Evolutionary conservation across 2,329 filamentous ascomycete species (phyloP).

Genomic region (Cladorrhinum sp.): DNA sequence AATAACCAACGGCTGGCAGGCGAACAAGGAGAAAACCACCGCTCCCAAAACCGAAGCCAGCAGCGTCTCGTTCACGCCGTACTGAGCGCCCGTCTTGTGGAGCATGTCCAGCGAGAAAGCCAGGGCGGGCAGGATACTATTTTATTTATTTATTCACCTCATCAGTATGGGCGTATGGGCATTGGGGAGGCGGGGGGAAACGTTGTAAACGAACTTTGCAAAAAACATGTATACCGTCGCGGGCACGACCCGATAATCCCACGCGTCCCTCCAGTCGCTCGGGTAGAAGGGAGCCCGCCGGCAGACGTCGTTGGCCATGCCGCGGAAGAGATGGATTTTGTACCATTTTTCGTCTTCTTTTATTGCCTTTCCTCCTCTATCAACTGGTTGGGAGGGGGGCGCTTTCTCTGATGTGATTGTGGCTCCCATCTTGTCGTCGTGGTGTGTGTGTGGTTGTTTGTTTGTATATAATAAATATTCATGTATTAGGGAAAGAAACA

Average conservation of each 20-base stretch:
- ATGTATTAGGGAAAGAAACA: not conserved
- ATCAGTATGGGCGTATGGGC: too few relatives aligned
- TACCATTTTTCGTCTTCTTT: conserved; percentile 54
- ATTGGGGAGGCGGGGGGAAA: not conserved
- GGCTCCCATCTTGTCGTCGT: too few relatives aligned
- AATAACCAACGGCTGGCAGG: conserved; percentile 83
- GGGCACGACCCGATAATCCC: conserved; percentile 85
- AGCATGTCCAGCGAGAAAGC: conserved; percentile 95
- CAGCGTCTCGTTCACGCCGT: conserved; percentile 89
- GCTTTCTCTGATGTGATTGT: not conserved
- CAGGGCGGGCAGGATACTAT: conserved; percentile 77
- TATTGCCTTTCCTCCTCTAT: too few relatives aligned
- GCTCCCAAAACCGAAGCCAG: conserved; percentile 78
- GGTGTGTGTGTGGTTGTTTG: not conserved
- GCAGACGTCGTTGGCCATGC: conserved; percentile 75
- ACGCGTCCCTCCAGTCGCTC: conserved; percentile 83
- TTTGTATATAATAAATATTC: not conserved
- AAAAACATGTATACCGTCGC: conserved; percentile 94
- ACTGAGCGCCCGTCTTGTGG: conserved; percentile 77
- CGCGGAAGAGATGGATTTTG: conserved; percentile 70
- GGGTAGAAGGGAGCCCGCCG: conserved; percentile 72
- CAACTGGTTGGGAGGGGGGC: too few relatives aligned
- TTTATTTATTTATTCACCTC: too few relatives aligned
- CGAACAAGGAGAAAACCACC: conserved; percentile 74
- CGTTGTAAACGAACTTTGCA: conserved; percentile 76